Percentiles rank a stretch among this genome's conserved stretches.
phyloP scores from a whole-genome alignment of 768 basidiomycete species.

The Hydnum rufescens region DNA sequence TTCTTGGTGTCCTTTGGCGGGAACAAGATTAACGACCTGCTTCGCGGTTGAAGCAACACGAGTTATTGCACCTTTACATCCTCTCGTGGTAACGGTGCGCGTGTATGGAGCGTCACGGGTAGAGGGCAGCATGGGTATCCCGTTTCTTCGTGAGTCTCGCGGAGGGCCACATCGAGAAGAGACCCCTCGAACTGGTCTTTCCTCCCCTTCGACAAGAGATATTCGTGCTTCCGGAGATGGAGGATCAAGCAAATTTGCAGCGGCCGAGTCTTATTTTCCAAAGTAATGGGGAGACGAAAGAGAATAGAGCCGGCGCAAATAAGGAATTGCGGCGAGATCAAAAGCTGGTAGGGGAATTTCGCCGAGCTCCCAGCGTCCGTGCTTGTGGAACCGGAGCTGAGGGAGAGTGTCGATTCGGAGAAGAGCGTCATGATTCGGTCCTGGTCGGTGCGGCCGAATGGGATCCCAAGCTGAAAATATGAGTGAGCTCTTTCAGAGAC shows the following conservation, averaged over 20 bases:
- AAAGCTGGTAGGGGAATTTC: neutral
- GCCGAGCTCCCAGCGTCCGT: neutral
- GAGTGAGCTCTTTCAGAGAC: too few species aligned
- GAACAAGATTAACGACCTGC: neutral
- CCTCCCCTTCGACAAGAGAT: constrained; percentile 35
- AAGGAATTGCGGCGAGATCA: neutral
- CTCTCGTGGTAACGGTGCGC: constrained; percentile 31
- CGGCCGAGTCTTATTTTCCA: neutral
- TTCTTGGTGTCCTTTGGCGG: neutral
- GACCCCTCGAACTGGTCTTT: constrained; percentile 24
- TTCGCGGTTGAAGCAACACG: neutral
- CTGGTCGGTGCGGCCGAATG: too few species aligned
- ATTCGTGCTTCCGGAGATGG: constrained; percentile 16
- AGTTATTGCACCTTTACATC: constrained; percentile 11
- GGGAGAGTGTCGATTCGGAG: too few species aligned
- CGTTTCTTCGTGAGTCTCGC: constrained; percentile 50
- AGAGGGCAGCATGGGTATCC: constrained; percentile 35
- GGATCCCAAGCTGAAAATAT: too few species aligned
- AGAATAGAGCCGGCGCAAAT: constrained; percentile 2
- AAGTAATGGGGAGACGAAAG: neutral
- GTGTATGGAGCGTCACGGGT: constrained; percentile 31
- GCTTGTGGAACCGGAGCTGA: too few species aligned
- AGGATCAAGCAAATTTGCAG: constrained; percentile 16
- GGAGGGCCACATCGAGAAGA: constrained; percentile 23
- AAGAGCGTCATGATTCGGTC: too few species aligned